Percentiles rank a stretch among this genome's conserved stretches.
phyloP scores from a whole-genome alignment of 371 early-diverging fungal genomes.

The Phascolomyces articulosus region DNA sequence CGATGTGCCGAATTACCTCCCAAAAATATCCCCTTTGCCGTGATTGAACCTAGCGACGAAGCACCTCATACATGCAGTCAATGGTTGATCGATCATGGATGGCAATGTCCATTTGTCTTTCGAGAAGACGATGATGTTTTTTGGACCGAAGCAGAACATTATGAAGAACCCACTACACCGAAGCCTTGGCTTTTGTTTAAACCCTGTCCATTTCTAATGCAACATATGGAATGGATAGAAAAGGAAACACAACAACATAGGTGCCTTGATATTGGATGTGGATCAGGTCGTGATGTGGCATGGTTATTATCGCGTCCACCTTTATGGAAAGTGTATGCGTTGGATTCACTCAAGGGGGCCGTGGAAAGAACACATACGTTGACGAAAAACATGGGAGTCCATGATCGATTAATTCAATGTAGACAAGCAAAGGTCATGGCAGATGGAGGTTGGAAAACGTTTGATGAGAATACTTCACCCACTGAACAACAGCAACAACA shows the following conservation, averaged over 20 bases:
- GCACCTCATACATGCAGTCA: constrained; percentile 12
- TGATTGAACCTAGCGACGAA: constrained; percentile 30
- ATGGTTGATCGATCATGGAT: constrained; percentile 36
- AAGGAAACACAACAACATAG: not conserved
- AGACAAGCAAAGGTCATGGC: constrained; percentile 32
- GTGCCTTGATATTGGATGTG: constrained; percentile 53
- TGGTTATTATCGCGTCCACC: constrained; percentile 34
- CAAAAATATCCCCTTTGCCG: constrained; percentile 42
- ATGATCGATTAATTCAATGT: constrained; percentile 7
- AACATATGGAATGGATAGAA: constrained; percentile 29
- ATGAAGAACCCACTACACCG: not conserved
- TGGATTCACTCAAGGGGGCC: constrained; percentile 38
- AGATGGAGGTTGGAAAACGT: constrained; percentile 34
- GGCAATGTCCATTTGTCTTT: constrained; percentile 43
- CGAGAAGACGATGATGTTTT: constrained; percentile 23
- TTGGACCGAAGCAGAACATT: constrained; percentile 9
- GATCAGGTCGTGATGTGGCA: constrained; percentile 47
- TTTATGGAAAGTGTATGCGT: constrained; percentile 36
- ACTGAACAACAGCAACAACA: too few relatives aligned
- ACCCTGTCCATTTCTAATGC: constrained; percentile 36
- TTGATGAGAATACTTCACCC: constrained; percentile 10
- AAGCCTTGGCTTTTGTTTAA: constrained; percentile 32
- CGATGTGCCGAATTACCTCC: constrained; percentile 47
- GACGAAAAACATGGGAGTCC: constrained; percentile 20
- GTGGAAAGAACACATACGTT: constrained; percentile 35